Evolutionary conservation across 2,329 filamentous ascomycete genomes (phyloP), one percentile per base, ranked within the genome.

Genomic region (Endothia cerciana): DNA sequence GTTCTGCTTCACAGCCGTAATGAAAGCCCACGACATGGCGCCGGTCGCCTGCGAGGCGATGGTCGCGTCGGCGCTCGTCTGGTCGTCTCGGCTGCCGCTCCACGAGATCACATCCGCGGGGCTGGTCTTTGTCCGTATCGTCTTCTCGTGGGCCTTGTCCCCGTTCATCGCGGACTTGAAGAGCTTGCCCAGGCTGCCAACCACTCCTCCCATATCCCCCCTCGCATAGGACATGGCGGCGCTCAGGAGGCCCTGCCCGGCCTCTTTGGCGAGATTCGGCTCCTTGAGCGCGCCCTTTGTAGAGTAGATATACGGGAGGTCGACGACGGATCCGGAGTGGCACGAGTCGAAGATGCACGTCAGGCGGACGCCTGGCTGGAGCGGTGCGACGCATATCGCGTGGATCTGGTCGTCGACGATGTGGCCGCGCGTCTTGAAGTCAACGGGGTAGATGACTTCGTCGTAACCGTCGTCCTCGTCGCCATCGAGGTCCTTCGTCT

Each of bases 21-120:
- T 95, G 77, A 99, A 99, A 2, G 95, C 95, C 88, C 91, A 97
- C 3, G 93, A 97, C 95, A 99, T 98, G 77, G 95, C 95, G 64
- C 95, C 95, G 0, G 95, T 99, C 41, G 95, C 94, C 80, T 97
- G 86, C 65, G 92, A 89, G 53, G 85, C 87, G 71, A 98, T 97
- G 36, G 89, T 91, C 15, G 95, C 94, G 77, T 99, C 95, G 79
- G 93, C 91, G 66, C 93, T 97, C 71, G 95, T 99, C 80, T 98
- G 95, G 68, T 90, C 88, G 75, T 99, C 95, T 79, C 97, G 97
- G 81, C 92, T 96, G 65, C 95, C 95, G 68, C 92, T 97, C 91
- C 94, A 97, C 92, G 97, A 97, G 76, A 99, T 88, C 40, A 99
- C 95, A 78, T 99, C 95, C 49, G 95, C 95, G 1, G 94, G 90